These are phyloP conservation scores for Cryptosporidium felis DNA, from an alignment of 169 alveolate species.

Conservation along the genomic window DNA sequence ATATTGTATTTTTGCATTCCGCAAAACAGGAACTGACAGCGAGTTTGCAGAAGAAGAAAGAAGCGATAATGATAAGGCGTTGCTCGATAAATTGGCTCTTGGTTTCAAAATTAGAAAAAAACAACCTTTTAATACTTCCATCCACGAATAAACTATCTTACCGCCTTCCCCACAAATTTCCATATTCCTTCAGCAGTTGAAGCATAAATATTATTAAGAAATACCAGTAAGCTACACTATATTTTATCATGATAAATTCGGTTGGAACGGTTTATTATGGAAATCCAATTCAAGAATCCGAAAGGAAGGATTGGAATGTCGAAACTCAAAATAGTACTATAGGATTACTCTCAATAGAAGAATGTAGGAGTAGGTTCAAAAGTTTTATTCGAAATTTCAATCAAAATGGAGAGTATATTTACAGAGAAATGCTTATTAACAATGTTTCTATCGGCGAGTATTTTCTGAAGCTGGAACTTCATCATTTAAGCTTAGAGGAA, in stretches of 20 bases:
- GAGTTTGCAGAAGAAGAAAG: not conserved
- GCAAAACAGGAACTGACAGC: not conserved
- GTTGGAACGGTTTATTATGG: constrained; percentile 47
- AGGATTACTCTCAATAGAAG: constrained; percentile 32
- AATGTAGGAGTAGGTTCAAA: constrained; percentile 37
- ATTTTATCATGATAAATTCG: constrained; percentile 10
- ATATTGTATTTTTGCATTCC: constrained; percentile 47
- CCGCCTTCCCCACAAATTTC: constrained; percentile 44
- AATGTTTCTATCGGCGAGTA: constrained; percentile 63
- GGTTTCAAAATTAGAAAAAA: constrained; percentile 35
- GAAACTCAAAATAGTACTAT: not conserved
- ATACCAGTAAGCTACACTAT: not conserved
- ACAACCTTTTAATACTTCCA: not conserved
- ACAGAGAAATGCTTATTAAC: constrained; percentile 73
- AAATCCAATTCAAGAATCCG: not conserved
- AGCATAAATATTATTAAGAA: not conserved
- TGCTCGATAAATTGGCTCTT: not conserved
- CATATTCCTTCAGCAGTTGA: not conserved
- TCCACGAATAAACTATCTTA: not conserved
- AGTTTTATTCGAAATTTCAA: constrained; percentile 72
- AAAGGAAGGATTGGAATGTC: constrained; percentile 12
- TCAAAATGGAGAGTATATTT: constrained; percentile 62
- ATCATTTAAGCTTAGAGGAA: constrained; percentile 81
- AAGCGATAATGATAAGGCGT: not conserved
- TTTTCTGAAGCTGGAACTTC: constrained; percentile 73